These are phyloP conservation scores for Clavariopsis aquatica DNA, from an alignment of 495 filamentous ascomycete species.

Conservation along the genomic window DNA sequence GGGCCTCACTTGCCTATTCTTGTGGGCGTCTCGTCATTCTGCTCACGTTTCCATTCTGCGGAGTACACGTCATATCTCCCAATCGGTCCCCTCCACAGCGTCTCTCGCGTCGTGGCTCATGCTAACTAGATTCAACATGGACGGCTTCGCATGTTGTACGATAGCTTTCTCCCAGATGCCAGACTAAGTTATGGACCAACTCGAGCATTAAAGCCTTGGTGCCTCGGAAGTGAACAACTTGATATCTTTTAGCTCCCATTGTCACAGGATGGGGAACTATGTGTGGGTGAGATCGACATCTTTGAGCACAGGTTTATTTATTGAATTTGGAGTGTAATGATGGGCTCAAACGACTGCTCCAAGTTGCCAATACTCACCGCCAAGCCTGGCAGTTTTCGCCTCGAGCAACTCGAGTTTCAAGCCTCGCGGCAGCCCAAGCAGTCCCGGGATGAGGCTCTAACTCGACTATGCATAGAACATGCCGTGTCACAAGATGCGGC, in stretches of 20 bases:
- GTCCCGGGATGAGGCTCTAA: neutral
- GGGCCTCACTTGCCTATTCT: constrained; percentile 1
- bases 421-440: constrained; percentile 4
- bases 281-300: too few relatives aligned
- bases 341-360: neutral
- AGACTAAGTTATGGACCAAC: neutral
- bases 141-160: neutral
- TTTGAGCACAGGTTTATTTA: neutral
- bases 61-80: neutral
- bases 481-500: constrained; percentile 12
- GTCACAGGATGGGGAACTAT: too few relatives aligned
- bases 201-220: neutral
- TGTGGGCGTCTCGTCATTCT: neutral
- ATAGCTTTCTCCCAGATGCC: neutral
- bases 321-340: neutral
- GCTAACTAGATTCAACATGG: too few relatives aligned
- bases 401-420: constrained; percentile 27
- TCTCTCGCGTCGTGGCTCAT: neutral
- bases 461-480: constrained; percentile 9
- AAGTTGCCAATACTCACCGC: neutral
- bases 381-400: constrained; percentile 19
- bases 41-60: neutral
- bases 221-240: too few relatives aligned
- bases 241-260: too few relatives aligned
- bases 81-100: neutral